Evolutionary conservation across 176 grass and related monocot species (phyloP), one percentile per base, ranked within the genome.

Genomic region (Aegilops speltoides): DNA sequence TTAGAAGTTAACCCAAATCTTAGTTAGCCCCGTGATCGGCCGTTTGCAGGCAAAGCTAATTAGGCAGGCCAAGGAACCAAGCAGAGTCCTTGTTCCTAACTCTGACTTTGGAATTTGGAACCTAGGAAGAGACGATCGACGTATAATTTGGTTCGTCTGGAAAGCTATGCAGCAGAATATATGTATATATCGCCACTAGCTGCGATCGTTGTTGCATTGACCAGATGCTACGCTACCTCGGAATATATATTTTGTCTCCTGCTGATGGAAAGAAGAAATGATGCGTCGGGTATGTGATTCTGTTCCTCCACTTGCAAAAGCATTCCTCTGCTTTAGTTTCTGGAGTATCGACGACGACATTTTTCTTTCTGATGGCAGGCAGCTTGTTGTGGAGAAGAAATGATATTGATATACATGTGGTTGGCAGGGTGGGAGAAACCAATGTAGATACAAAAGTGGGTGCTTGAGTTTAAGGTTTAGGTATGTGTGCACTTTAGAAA

Each of bases 301-400:
- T 20, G 86, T 57, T 73, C 69, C 69, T 82, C 45, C 65, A 87
- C 60, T 84, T 50, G 28, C 64, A 19, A 25, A 57, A 57, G 48
- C 15, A 52, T 52, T 2, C 48, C 46, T 84, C 19, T 76, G 43
- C 71, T 65, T 76, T 31, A 31, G 31, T 3, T 31, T 3, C 31
- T 3, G 31, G 31, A 31, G 31, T 31, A 31, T 31, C 31, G 26
- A 52, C 13, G 4, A 48, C 20, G 71, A 50, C 71, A 33, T 48
- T 40, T 36, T 84, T 64, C 37, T 26, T 84, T 76, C 37, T 3
- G 3, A 32, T 81, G 63, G 79, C 24, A 81, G 63, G 79, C 24
- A 81, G 10, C 14, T 76, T 8, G 24, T 76, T 6, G 73, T 3
- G 17, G 25, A 20, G 15, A 54, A 76, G 45, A 76, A 76, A 31